phyloP scores from a whole-genome alignment of 2,329 filamentous ascomycete genomes.

The Plenodomus biglobosus region DNA sequence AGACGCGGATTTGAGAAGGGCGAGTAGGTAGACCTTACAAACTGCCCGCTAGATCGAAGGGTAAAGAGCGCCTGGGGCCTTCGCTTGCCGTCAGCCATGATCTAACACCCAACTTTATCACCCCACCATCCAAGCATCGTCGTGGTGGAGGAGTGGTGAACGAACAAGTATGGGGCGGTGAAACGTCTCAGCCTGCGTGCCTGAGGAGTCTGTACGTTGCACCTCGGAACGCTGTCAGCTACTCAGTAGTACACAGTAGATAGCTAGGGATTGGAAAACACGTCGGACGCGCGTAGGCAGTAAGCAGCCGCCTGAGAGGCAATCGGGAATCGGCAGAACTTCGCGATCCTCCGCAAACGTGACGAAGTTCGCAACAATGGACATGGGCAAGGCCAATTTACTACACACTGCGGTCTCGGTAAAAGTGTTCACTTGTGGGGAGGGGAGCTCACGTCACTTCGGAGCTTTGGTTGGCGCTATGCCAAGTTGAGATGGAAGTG shows the following conservation, averaged over 20 bases:
- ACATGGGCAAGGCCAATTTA: neutral
- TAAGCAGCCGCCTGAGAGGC: neutral
- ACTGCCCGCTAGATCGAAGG: neutral
- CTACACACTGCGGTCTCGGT: too few relatives aligned
- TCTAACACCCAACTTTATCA: slow-evolving; percentile 10
- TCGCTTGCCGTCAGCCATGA: slow-evolving; percentile 15
- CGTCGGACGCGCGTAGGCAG: neutral
- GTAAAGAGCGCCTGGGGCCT: slow-evolving; percentile 29
- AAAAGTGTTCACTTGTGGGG: too few relatives aligned
- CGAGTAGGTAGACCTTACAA: neutral
- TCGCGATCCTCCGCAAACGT: neutral
- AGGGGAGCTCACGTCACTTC: too few relatives aligned
- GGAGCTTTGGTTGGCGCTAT: too few relatives aligned
- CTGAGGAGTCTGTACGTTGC: neutral
- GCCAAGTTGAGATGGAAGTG: too few relatives aligned
- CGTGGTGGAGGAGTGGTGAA: slow-evolving; percentile 18
- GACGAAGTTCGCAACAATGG: neutral
- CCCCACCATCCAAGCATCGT: slow-evolving; percentile 14
- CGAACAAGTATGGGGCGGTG: slow-evolving; percentile 23
- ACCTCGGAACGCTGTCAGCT: neutral
- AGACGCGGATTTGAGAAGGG: neutral
- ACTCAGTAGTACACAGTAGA: too few relatives aligned
- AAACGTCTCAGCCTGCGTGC: slow-evolving; percentile 30
- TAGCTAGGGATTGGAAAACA: neutral
- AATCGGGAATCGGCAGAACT: neutral